These are phyloP conservation scores for Waltiozyma sp. DNA, from an alignment of 1,139 yeast species.

Conservation along the genomic window DNA sequence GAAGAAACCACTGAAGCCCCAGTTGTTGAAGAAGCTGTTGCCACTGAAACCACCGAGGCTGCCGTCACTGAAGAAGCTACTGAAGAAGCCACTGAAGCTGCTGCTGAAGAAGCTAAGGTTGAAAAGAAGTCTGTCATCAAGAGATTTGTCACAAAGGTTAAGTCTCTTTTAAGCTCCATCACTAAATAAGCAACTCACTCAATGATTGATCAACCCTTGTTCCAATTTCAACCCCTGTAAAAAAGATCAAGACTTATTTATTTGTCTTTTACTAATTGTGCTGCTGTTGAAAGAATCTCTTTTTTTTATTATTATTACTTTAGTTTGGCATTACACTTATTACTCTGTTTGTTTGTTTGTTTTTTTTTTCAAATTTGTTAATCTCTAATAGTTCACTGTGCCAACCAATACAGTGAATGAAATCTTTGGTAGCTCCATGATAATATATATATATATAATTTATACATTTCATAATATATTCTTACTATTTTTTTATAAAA, in stretches of 20 bases:
- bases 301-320: no score
- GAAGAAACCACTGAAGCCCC: slow-evolving; percentile 14
- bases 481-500: no score
- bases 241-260: background rate
- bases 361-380: background rate
- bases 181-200: background rate
- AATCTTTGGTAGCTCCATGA: background rate
- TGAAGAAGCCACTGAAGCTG: slow-evolving; percentile 7
- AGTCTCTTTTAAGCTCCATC: slow-evolving; percentile 20
- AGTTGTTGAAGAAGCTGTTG: slow-evolving; percentile 11
- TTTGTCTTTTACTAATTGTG: background rate
- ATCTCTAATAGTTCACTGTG: background rate
- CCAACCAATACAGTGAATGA: background rate
- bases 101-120: slow-evolving; percentile 7
- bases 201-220: background rate
- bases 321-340: no score
- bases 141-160: slow-evolving; percentile 37
- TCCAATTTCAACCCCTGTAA: background rate
- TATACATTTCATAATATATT: background rate
- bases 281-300: background rate
- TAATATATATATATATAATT: background rate
- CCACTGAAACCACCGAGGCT: slow-evolving; percentile 10
- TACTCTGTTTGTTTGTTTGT: no score
- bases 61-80: slow-evolving; percentile 12
- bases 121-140: slow-evolving; percentile 41